A percentile compares a stretch with the other conserved stretches of the same genome.
phyloP scores from a whole-genome alignment of 2,329 filamentous ascomycete genomes.

The Penicillium sp. region DNA sequence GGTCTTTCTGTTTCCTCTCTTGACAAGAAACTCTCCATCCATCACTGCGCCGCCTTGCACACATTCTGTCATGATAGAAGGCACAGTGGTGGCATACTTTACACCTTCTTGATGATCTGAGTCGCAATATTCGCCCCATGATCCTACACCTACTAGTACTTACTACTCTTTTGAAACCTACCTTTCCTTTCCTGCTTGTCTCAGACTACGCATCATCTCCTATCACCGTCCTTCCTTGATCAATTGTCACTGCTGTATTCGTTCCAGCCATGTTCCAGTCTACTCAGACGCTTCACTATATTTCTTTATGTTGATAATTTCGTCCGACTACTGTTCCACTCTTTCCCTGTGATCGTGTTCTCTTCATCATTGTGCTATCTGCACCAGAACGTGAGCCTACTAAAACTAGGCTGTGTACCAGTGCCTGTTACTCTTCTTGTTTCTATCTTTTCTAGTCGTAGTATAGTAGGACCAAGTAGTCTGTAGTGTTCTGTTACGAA shows the following conservation, averaged over 20 bases:
- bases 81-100: not conserved
- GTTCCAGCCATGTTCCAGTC: conserved; percentile 15
- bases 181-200: conserved; percentile 10
- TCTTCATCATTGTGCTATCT: conserved; percentile 16
- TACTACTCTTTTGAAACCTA: conserved; percentile 10
- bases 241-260: conserved; percentile 11
- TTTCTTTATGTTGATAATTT: conserved; percentile 26
- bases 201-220: conserved; percentile 14
- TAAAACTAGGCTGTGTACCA: conserved; percentile 15
- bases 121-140: not conserved
- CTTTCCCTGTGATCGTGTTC: conserved; percentile 17
- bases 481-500: too few relatives aligned
- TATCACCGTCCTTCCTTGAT: conserved; percentile 16
- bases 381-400: conserved; percentile 19
- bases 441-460: not conserved
- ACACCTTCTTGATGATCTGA: conserved; percentile 1
- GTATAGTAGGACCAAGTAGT: not conserved
- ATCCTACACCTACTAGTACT: conserved; percentile 9
- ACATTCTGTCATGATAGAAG: conserved; percentile 9
- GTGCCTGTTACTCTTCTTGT: conserved; percentile 2
- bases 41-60: not conserved
- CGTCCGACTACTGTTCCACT: conserved; percentile 16
- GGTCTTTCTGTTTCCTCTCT: conserved; percentile 24
- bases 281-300: conserved; percentile 12
- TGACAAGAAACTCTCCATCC: conserved; percentile 10